Base-by-base conservation (phyloP, 2,329 filamentous ascomycete genomes). In the Coniochaeta prunicola region DNA sequence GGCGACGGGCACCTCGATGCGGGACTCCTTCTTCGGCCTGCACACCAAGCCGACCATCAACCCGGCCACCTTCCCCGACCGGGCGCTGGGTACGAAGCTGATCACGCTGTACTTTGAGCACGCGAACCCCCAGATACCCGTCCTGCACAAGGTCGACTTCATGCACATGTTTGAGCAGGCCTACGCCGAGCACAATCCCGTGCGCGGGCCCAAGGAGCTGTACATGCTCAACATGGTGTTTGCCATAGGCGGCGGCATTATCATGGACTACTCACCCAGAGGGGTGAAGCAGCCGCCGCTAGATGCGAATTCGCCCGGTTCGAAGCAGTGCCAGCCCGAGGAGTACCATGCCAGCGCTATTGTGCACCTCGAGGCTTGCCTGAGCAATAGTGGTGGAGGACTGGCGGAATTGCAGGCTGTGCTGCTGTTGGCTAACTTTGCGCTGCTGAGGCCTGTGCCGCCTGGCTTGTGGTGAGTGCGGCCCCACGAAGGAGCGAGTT, bases 201-300 rank as follows among this genome's bases (percentile, higher is more conserved):
- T 83, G 57, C 82, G 89, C 28, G 89, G 88, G 1, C 84, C 91
- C 4, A 82, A 89, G 58, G 92, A 96, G 72, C 80, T 94, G n/a
- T 97, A 97, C 74, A 85, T 96, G 76, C 80, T 97, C 62, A 97
- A 97, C 73, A 97, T 97, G 74, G 92, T 97, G 26, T 97, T 96
- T 75, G 93, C 93, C 15, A 97, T 97, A 66, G 94, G 94, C 7
- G 89, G 90, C 19, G 93, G 92, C 19, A 96, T 97, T 66, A 96
- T 97, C 64, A 86, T 96, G 65, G 90, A 82, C 62, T 77, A 88
- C 72, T 76, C 76, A 67, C 66, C 83, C 72, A 71, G 83, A 69
- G 71, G 30, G 2, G 68, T 73, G 48, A 62, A 55, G 53, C 53
- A 55, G 30, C 53, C 53, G 30, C 53, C 33, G 6, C 30, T 36